phyloP scores from a whole-genome alignment of 2,329 filamentous ascomycete genomes.

The Neofusicoccum ribis region DNA sequence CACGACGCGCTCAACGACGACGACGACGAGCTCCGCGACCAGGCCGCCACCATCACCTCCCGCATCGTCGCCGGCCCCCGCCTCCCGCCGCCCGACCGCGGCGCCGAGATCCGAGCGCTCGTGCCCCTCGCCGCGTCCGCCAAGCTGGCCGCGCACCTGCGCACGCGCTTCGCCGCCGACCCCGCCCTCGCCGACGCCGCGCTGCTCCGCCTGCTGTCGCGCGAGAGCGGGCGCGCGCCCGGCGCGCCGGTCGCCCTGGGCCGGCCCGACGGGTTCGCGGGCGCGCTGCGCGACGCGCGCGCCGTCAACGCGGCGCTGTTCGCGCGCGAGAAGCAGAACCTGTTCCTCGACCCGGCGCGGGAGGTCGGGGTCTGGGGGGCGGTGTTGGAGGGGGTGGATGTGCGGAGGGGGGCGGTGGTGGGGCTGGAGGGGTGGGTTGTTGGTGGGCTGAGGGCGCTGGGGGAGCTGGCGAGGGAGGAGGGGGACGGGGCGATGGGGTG shows the following conservation, averaged over 20 bases:
- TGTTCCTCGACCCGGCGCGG: too few species aligned
- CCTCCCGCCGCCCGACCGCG: background rate
- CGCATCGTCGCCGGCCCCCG: constrained; percentile 43
- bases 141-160: constrained; percentile 31
- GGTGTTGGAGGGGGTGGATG: too few species aligned
- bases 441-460: too few species aligned
- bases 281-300: constrained; percentile 34
- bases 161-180: constrained; percentile 35
- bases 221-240: too few species aligned
- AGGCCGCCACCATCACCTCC: constrained; percentile 56
- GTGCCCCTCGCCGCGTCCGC: constrained; percentile 25
- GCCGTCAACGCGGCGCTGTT: constrained; percentile 48
- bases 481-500: too few species aligned
- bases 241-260: constrained; percentile 27
- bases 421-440: too few species aligned
- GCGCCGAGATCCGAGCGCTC: constrained; percentile 31
- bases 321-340: too few species aligned
- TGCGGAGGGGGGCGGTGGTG: too few species aligned
- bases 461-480: too few species aligned
- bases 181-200: constrained; percentile 36
- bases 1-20: constrained; percentile 85
- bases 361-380: too few species aligned
- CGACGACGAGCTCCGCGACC: constrained; percentile 80
- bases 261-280: constrained; percentile 30
- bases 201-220: constrained; percentile 23